Conservation (phyloP, 2,329 filamentous ascomycete species). For the Epichloe typhina region DNA sequence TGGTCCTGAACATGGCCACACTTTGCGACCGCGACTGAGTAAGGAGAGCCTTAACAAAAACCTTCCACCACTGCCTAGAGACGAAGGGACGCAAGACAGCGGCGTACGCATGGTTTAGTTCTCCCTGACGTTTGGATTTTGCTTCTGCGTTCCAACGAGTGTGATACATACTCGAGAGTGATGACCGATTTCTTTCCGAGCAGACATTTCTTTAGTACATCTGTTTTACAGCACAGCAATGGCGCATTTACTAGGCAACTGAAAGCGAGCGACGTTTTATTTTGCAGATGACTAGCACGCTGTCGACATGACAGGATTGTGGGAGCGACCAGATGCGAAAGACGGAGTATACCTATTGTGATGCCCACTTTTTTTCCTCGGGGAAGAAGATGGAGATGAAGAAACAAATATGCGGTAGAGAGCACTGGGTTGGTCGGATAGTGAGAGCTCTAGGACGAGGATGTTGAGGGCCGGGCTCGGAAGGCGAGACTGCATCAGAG, state of each 20-base stretch:
- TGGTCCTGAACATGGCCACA: slow-evolving; percentile 35
- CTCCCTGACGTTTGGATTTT: slow-evolving; percentile 9
- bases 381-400: background rate
- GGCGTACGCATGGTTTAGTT: slow-evolving; percentile 21
- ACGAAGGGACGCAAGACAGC: slow-evolving; percentile 16
- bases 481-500: background rate
- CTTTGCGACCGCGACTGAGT: slow-evolving; percentile 28
- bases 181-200: background rate
- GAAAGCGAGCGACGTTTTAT: slow-evolving; percentile 5
- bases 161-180: background rate
- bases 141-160: slow-evolving; percentile 9
- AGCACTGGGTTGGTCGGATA: background rate
- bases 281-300: slow-evolving; percentile 1
- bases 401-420: background rate
- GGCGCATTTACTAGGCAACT: background rate
- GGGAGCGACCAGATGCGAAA: background rate
- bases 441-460: background rate
- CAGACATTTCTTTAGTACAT: slow-evolving; percentile 1
- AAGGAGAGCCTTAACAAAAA: slow-evolving; percentile 48
- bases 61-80: slow-evolving; percentile 40
- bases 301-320: background rate
- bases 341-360: background rate
- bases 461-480: background rate
- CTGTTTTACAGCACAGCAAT: slow-evolving; percentile 4
- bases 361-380: background rate